phyloP scores from a whole-genome alignment of 306 rosid genomes.

The Abrus precatorius region DNA sequence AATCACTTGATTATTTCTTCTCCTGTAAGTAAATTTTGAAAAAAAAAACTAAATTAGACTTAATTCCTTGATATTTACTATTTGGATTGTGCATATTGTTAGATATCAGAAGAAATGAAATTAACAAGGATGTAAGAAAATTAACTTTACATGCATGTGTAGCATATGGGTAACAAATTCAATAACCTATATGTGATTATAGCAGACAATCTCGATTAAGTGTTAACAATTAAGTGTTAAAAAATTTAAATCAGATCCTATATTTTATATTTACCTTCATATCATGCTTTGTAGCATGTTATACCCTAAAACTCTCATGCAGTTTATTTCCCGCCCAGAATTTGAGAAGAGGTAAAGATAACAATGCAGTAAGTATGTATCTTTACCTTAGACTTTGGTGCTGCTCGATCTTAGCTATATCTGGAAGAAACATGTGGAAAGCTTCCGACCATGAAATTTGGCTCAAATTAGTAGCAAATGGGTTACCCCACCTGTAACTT shows the following conservation, averaged over 20 bases:
- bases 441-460: slow-evolving; percentile 87
- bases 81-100: neutral
- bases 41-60: no score
- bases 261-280: neutral
- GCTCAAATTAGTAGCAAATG: slow-evolving; percentile 53
- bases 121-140: neutral
- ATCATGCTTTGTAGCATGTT: neutral
- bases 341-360: neutral
- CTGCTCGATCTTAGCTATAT: slow-evolving; percentile 54
- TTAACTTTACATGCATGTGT: neutral
- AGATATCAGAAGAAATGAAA: slow-evolving; percentile 1
- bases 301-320: neutral
- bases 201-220: no score
- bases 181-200: neutral
- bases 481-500: slow-evolving; percentile 78
- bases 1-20: no score
- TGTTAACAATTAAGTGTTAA: neutral
- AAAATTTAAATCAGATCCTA: neutral
- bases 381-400: slow-evolving; percentile 61
- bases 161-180: neutral
- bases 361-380: neutral
- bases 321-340: neutral
- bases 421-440: slow-evolving; percentile 59
- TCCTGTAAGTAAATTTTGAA: no score
- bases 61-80: neutral